These are phyloP conservation scores for Domatiomyces catenatus DNA, from an alignment of 2,329 filamentous ascomycete species.

Conservation along the genomic window DNA sequence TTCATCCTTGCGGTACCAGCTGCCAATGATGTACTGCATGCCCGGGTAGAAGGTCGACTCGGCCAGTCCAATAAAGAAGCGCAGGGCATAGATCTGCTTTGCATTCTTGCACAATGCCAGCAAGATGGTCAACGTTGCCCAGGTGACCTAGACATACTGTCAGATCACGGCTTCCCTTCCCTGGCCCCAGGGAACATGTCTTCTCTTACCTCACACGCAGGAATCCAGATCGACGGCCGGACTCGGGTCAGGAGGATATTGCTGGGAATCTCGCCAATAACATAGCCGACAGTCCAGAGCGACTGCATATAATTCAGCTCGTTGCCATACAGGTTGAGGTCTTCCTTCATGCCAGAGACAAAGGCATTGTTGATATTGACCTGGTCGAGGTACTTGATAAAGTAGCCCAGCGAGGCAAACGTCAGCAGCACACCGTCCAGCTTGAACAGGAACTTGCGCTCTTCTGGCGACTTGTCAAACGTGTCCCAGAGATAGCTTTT, in stretches of 20 bases:
- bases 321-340: conserved; percentile 37
- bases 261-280: conserved; percentile 37
- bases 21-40: conserved; percentile 38
- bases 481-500: conserved; percentile 39
- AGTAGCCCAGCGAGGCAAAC: conserved; percentile 41
- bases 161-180: too few relatives aligned
- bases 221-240: conserved; percentile 7
- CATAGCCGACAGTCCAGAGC: conserved; percentile 46
- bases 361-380: conserved; percentile 33
- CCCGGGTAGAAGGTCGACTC: conserved; percentile 39
- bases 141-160: conserved; percentile 30
- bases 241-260: conserved; percentile 36
- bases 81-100: conserved; percentile 17
- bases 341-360: conserved; percentile 39
- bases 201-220: conserved; percentile 19
- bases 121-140: conserved; percentile 43
- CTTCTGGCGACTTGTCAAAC: conserved; percentile 34
- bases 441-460: conserved; percentile 39
- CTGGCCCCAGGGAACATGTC: too few relatives aligned
- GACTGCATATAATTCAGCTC: conserved; percentile 44
- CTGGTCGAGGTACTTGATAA: conserved; percentile 38
- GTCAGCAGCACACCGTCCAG: conserved; percentile 42
- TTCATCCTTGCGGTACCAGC: conserved; percentile 37
- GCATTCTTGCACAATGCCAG: conserved; percentile 33
- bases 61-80: conserved; percentile 21